phyloP scores from a whole-genome alignment of 75 land plant genomes.

The Sequoiadendron giganteum region DNA sequence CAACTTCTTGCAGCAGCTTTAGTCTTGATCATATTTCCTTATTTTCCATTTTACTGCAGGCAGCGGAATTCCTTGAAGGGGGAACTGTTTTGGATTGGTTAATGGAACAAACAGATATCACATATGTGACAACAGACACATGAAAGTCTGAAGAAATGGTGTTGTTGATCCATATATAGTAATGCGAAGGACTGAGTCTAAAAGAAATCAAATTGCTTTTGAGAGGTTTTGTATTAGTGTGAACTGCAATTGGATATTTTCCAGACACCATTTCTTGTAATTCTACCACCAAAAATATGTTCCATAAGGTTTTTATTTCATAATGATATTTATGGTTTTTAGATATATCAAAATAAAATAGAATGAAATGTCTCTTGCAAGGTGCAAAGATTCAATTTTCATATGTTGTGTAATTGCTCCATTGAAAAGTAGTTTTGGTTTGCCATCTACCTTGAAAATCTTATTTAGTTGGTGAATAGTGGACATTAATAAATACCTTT shows the following conservation, averaged over 20 bases:
- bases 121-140: conserved; percentile 27
- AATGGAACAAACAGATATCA: conserved; percentile 59
- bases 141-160: not conserved
- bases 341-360: not conserved
- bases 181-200: not conserved
- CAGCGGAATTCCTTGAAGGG: conserved; percentile 84
- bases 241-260: not conserved
- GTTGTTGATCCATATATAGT: not conserved
- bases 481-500: too few species aligned
- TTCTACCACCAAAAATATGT: not conserved
- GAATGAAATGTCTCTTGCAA: not conserved
- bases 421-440: too few species aligned
- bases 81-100: conserved; percentile 90
- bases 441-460: too few species aligned
- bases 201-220: not conserved
- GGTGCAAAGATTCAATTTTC: not conserved
- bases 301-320: not conserved
- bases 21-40: not conserved
- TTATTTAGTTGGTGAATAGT: too few species aligned
- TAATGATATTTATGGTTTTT: not conserved
- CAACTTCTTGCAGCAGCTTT: not conserved
- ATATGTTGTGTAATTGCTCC: not conserved
- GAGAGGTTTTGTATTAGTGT: not conserved
- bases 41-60: conserved; percentile 39
- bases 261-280: not conserved